Percentiles rank a stretch among this genome's conserved stretches.
Evolutionary conservation across 805 yeast species (phyloP).

Genomic region (Candida arabinofermentans): DNA sequence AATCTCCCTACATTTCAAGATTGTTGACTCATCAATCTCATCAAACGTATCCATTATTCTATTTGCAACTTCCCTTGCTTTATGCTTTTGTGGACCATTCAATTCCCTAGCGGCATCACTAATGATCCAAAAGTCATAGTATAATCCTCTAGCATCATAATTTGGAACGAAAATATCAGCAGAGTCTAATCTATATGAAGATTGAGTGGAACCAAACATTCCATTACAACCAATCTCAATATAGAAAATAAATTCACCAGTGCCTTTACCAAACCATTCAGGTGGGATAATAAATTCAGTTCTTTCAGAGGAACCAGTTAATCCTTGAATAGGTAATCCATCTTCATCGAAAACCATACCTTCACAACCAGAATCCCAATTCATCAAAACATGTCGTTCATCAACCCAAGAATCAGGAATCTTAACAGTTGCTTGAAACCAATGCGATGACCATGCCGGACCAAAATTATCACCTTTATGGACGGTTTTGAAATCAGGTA

Average conservation of each 20-base stretch:
- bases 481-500: slow-evolving; percentile 52
- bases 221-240: slow-evolving; percentile 92
- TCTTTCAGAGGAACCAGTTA: slow-evolving; percentile 83
- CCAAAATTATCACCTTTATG: slow-evolving; percentile 75
- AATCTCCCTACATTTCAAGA: slow-evolving; percentile 60
- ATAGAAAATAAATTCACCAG: slow-evolving; percentile 62
- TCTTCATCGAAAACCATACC: slow-evolving; percentile 68
- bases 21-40: slow-evolving; percentile 53
- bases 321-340: slow-evolving; percentile 76
- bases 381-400: slow-evolving; percentile 55
- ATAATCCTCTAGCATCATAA: slow-evolving; percentile 70
- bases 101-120: slow-evolving; percentile 91
- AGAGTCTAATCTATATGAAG: slow-evolving; percentile 57
- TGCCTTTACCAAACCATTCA: slow-evolving; percentile 37
- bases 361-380: slow-evolving; percentile 86
- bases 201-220: slow-evolving; percentile 70
- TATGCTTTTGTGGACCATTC: slow-evolving; percentile 77
- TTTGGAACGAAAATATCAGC: slow-evolving; percentile 85
- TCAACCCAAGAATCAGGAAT: slow-evolving; percentile 60
- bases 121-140: slow-evolving; percentile 80
- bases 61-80: slow-evolving; percentile 77
- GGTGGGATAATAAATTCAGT: slow-evolving; percentile 66
- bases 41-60: slow-evolving; percentile 83
- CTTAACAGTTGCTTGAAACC: slow-evolving; percentile 73
- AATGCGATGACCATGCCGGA: slow-evolving; percentile 95